Evolutionary conservation across 805 yeast genomes (phyloP), one percentile per base, ranked within the genome.

Genomic region (Ogataea trehalophila): DNA sequence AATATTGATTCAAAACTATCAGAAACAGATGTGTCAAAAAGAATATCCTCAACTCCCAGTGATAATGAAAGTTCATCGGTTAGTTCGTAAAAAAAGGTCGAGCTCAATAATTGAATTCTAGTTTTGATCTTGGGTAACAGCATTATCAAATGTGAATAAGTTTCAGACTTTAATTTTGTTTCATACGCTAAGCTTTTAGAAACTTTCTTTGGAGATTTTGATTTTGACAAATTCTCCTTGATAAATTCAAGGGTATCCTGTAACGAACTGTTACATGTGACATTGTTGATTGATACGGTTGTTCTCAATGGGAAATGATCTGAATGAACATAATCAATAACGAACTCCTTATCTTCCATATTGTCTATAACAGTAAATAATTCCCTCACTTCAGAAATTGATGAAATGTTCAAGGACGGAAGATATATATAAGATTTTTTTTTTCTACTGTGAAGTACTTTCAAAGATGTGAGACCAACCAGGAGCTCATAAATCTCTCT

Each of bases 1-100:
- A 60, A 61, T n/a, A 63, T 45, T 2, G 65, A 58, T 2, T 54
- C 48, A 18, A 55, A 33, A 35, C 57, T 60, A 45, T 56, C 60
- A 6, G 60, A 49, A 6, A 54, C 45, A 5, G 66, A 54, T 3
- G 63, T 58, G 50, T 63, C 67, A 11, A 61, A 16, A 2, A 59
- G 42, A 2, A 57, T 44, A 47, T 64, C 68, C 42, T 61, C 65
- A 11, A 60, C 16, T 15, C 49, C 31, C 18, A 60, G 33, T 17
- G 48, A 42, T 5, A 45, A 33, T 2, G 44, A 22, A 7, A 61
- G 17, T 5, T 47, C 47, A 2, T 56, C 55, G 7, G 42, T 39
- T 8, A 62, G 33, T 3, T 45, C 34, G 2, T 61, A 9, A 23
- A 46, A 45, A 23, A 59, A n/a, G 16, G 44, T 35, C 11, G 59